Conservation (phyloP, 257 asterid genomes). For the Nicotiana tabacum region DNA sequence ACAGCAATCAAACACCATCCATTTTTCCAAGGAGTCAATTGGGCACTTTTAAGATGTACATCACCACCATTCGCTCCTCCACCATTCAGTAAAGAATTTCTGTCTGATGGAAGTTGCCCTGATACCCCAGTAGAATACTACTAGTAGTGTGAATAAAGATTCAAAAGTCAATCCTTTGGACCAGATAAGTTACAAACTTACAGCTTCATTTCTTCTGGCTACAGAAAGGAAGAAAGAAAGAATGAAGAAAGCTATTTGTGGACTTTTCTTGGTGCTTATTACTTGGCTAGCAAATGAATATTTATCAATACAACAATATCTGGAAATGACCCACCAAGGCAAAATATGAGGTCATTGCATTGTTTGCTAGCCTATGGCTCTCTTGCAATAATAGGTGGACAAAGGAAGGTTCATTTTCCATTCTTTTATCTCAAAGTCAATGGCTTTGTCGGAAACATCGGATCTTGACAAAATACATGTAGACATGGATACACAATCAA, state of each 20-base stretch:
- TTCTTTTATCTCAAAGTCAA: conserved; percentile 7
- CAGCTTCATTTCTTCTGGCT: background rate
- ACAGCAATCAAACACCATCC: conserved; percentile 62
- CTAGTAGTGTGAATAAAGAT: conserved; percentile 27
- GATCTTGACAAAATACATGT: conserved; percentile 12
- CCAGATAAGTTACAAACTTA: background rate
- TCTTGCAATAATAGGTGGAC: conserved; percentile 9
- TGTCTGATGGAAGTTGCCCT: conserved; percentile 41
- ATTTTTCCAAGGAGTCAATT: conserved; percentile 63
- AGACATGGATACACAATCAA: conserved; percentile 4
- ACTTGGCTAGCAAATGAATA: background rate
- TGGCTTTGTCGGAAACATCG: conserved; percentile 5
- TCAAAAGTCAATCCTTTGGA: background rate
- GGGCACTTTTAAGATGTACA: conserved; percentile 76
- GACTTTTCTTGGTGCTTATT: background rate
- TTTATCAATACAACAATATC: background rate
- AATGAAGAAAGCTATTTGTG: background rate
- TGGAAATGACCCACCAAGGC: background rate
- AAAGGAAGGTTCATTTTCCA: conserved; percentile 5
- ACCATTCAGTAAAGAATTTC: conserved; percentile 28
- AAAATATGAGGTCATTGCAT: background rate
- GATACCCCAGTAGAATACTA: conserved; percentile 46
- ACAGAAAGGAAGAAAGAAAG: too few relatives aligned
- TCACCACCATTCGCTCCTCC: conserved; percentile 68
- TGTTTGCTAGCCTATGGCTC: conserved; percentile 5